Evolutionary conservation across 768 basidiomycete species (phyloP), one percentile per base, ranked within the genome.

Genomic region (Hirschioporus abietinus): DNA sequence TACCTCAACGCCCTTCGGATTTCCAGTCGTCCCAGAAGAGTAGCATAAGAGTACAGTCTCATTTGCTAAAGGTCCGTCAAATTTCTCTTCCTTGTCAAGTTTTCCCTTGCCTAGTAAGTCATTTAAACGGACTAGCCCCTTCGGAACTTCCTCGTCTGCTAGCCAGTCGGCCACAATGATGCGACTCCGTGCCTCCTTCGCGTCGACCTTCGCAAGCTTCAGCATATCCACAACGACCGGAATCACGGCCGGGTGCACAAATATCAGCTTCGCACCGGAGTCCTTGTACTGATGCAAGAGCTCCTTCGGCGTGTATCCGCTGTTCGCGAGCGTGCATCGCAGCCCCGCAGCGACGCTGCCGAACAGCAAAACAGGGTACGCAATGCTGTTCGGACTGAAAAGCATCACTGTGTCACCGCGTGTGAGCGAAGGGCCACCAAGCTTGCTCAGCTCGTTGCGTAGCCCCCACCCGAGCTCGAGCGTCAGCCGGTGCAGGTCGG

Each of bases 261-360:
- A 85, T 26, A 94, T 74, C 23, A 89, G 69, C 63, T 81, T 80
- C 0, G 94, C 89, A 2, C 82, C 76, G 64, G 88, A 88, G 72
- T 95, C 87, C 15, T 69, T 76, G 67, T 90, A 88, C 73, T 96
- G 94, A 74, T 86, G 86, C 0, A 79, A 81, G 0, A 95, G 82
- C 72, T 96, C 94, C 8, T 77, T 72, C 2, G 86, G 74, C 4
- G 86, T 89, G 71, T 92, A 95, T 0, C 82, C 81, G 66, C 83
- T 86, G 73, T 93, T 95, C 18, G 90, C 89, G 17, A 91, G 85
- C 0, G 92, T 91, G 64, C 85, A 83, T 59, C 84, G 77, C 18
- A 92, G 72, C 3, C 90, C 91, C 0, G 88, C 89, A 0, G 92
- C 88, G 58, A 88, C 79, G 73, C 76, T 75, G 63, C 75, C 77